Conservation (phyloP, 208 protist species). For the Trypanosoma platydactyli region DNA sequence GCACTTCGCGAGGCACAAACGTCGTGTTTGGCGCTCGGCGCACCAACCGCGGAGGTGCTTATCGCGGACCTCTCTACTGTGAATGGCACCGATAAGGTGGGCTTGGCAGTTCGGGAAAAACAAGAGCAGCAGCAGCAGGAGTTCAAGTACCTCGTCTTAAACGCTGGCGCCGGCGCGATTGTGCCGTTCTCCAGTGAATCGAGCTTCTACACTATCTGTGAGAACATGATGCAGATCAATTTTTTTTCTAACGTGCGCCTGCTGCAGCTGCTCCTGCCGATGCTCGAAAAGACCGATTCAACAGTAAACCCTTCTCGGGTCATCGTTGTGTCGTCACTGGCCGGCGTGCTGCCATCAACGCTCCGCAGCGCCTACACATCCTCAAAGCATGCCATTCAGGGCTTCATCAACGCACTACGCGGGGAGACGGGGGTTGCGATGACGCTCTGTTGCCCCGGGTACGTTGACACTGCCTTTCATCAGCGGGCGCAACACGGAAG, state of each 20-base stretch:
- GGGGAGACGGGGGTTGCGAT: slow-evolving; percentile 72
- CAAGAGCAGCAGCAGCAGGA: background rate
- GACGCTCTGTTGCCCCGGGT: slow-evolving; percentile 81
- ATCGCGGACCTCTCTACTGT: slow-evolving; percentile 60
- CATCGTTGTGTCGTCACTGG: slow-evolving; percentile 78
- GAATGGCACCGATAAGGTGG: slow-evolving; percentile 42
- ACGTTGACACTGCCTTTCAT: slow-evolving; percentile 88
- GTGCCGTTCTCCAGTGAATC: slow-evolving; percentile 54
- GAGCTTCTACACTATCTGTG: slow-evolving; percentile 52
- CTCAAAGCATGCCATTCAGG: slow-evolving; percentile 87
- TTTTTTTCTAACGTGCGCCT: slow-evolving; percentile 85
- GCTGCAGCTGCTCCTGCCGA: slow-evolving; percentile 64
- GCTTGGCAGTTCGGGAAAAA: slow-evolving; percentile 7
- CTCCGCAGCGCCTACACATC: slow-evolving; percentile 77
- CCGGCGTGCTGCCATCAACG: slow-evolving; percentile 74
- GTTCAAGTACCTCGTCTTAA: slow-evolving; percentile 79
- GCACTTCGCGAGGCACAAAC: slow-evolving; percentile 38
- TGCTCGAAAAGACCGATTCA: slow-evolving; percentile 42
- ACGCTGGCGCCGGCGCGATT: slow-evolving; percentile 80
- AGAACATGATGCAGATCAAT: slow-evolving; percentile 85
- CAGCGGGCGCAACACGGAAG: slow-evolving; percentile 43
- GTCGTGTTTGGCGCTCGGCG: slow-evolving; percentile 43
- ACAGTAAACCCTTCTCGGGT: slow-evolving; percentile 47
- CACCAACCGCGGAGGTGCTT: slow-evolving; percentile 51
- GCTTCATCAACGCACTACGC: slow-evolving; percentile 85